Evolutionary conservation across 371 early-diverging fungal genomes (phyloP).

Genomic region (Mucor racemosus): DNA sequence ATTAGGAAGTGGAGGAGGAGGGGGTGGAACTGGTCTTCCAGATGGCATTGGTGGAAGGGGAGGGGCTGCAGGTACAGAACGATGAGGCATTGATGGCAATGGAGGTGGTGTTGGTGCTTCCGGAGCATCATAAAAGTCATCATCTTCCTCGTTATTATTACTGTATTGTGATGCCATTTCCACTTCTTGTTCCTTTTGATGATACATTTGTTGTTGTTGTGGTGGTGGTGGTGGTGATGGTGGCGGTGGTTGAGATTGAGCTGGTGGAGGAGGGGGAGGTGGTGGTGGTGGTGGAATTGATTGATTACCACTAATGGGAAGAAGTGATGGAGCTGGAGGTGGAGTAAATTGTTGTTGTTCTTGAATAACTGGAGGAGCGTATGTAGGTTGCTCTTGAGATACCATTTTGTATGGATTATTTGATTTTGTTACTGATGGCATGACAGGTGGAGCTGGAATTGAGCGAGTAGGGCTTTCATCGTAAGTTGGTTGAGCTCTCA

Average conservation of each 20-base stretch:
- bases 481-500: not conserved
- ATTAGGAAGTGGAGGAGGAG: constrained; percentile 42
- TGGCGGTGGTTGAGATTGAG: constrained; percentile 6
- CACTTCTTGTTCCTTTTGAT: constrained; percentile 5
- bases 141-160: constrained; percentile 17
- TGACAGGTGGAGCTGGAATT: not conserved
- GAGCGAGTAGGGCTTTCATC: not conserved
- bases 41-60: constrained; percentile 32
- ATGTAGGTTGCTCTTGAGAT: constrained; percentile 2
- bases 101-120: constrained; percentile 34
- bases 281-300: not conserved
- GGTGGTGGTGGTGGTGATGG: constrained; percentile 11
- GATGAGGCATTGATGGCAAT: constrained; percentile 14
- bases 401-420: constrained; percentile 31
- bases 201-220: not conserved
- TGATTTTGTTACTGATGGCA: constrained; percentile 14
- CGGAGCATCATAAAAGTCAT: constrained; percentile 31
- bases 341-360: not conserved
- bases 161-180: constrained; percentile 7
- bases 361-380: not conserved
- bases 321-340: constrained; percentile 13
- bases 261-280: constrained; percentile 8
- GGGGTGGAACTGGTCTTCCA: constrained; percentile 25
- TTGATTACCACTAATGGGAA: constrained; percentile 3
- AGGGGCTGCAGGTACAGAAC: constrained; percentile 14